Conservation (phyloP, 2,329 filamentous ascomycete species). For the Trichoderma oligosporum region DNA sequence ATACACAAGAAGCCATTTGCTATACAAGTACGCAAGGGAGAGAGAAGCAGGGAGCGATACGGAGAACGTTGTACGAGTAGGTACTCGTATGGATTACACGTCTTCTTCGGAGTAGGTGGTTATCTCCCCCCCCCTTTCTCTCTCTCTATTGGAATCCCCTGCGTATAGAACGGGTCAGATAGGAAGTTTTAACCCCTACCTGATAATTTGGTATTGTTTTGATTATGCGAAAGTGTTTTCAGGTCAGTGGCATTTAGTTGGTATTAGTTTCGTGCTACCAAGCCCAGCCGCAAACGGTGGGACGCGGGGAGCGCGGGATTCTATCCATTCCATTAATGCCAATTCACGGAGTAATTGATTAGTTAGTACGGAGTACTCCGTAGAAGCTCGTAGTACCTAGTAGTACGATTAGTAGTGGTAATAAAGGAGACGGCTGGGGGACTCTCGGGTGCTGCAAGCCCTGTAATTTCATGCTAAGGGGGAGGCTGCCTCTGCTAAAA, state of each 20-base stretch:
- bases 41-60: too few species aligned
- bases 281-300: not conserved
- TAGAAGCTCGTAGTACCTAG: too few species aligned
- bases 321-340: not conserved
- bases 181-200: not conserved
- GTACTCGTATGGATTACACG: too few species aligned
- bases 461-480: conserved; percentile 3
- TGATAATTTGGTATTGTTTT: conserved; percentile 1
- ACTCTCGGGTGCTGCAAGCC: conserved; percentile 3
- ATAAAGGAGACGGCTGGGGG: too few species aligned
- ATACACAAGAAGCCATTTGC: too few species aligned
- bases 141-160: not conserved
- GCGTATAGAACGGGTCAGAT: not conserved
- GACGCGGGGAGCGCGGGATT: not conserved
- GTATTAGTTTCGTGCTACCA: not conserved
- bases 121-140: not conserved
- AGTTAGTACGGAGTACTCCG: too few species aligned
- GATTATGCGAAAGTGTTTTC: not conserved
- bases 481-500: not conserved
- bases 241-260: too few species aligned
- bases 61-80: too few species aligned
- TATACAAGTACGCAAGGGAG: too few species aligned
- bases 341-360: conserved; percentile 1
- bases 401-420: too few species aligned
- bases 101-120: too few species aligned